Conservation (phyloP, 305 asterid species). For the Lippia alba region DNA sequence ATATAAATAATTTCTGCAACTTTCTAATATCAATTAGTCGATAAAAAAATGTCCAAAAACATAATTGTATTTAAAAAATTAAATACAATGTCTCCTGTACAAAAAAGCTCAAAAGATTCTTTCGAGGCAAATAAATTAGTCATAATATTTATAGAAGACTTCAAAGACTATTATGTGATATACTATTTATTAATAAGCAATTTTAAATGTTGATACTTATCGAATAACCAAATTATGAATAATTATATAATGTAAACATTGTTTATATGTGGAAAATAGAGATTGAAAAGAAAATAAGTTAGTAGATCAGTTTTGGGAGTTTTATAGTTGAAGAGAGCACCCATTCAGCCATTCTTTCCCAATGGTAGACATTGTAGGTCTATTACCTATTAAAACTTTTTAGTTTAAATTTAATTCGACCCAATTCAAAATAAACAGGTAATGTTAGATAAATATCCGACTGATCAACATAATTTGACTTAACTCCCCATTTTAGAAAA, state of each 20-base stretch:
- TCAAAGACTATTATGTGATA: slow-evolving; percentile 16
- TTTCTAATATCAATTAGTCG: neutral
- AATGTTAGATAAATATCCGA: too few species aligned
- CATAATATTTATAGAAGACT: neutral
- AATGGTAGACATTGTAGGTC: neutral
- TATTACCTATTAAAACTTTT: too few species aligned
- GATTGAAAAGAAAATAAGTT: neutral
- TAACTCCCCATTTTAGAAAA: too few species aligned
- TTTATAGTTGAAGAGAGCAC: slow-evolving; percentile 3
- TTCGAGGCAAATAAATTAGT: neutral
- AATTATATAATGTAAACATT: neutral
- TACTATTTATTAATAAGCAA: neutral
- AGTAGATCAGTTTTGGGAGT: neutral
- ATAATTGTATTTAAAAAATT: neutral
- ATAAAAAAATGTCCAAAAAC: neutral
- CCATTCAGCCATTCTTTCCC: slow-evolving; percentile 2
- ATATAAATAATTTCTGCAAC: too few species aligned
- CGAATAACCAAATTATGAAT: neutral
- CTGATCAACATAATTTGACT: too few species aligned
- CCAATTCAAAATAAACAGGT: too few species aligned
- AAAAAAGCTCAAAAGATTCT: neutral
- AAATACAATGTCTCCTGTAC: neutral
- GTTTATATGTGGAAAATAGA: neutral
- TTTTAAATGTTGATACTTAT: neutral
- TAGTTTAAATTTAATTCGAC: too few species aligned